Conservation (phyloP, 345 rosid species). For the Euclidium syriacum region DNA sequence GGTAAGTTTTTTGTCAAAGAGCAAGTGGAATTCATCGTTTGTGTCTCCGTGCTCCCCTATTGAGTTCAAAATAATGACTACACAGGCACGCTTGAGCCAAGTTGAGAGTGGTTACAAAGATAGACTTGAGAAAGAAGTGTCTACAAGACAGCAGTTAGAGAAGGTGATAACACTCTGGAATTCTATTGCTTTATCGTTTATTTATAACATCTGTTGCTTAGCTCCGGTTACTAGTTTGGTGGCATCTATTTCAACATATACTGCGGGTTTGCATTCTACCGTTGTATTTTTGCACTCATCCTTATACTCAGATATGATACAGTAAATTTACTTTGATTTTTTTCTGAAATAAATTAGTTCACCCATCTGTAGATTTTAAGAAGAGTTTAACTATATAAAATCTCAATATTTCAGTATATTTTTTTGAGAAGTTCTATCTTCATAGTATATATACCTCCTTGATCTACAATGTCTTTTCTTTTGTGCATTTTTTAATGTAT, state of each 20-base stretch:
- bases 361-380: not conserved
- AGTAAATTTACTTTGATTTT: not conserved
- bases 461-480: conserved; percentile 1
- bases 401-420: not conserved
- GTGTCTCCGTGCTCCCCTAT: conserved; percentile 9
- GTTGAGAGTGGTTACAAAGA: conserved; percentile 68
- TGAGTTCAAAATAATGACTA: conserved; percentile 12
- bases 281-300: not conserved
- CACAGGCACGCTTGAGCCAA: conserved; percentile 65
- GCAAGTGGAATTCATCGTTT: not conserved
- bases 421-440: not conserved
- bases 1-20: conserved; percentile 37
- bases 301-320: not conserved
- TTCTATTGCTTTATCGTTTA: not conserved
- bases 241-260: conserved; percentile 7
- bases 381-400: not conserved
- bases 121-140: conserved; percentile 70
- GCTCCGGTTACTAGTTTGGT: conserved; percentile 3
- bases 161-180: conserved; percentile 45
- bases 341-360: not conserved
- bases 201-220: not conserved
- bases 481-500: not conserved
- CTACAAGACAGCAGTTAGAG: conserved; percentile 53
- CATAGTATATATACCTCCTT: no score
- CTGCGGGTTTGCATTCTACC: not conserved